A percentile compares a stretch with the other conserved stretches of the same genome.
Evolutionary conservation across 106 monocot species (phyloP).

Genomic region (Amphibolis antarctica): DNA sequence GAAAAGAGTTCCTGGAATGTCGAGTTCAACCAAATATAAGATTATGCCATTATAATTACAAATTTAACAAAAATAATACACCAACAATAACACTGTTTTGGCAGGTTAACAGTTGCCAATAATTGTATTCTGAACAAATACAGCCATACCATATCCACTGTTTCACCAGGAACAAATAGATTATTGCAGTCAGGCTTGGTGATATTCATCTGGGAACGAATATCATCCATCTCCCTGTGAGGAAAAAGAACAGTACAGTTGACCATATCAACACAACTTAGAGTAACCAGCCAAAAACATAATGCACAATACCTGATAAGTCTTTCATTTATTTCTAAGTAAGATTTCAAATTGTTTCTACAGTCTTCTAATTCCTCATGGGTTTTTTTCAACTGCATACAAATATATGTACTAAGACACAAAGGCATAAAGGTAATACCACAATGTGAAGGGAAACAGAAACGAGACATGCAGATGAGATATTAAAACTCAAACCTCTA

Average conservation of each 20-base stretch:
- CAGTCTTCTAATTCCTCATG: slow-evolving; percentile 65
- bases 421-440: too few relatives aligned
- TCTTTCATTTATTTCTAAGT: slow-evolving; percentile 52
- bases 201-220: slow-evolving; percentile 28
- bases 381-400: slow-evolving; percentile 50
- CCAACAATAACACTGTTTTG: neutral
- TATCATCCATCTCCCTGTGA: slow-evolving; percentile 53
- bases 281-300: neutral
- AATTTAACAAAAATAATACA: neutral
- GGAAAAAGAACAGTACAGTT: slow-evolving; percentile 1
- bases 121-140: neutral
- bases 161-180: slow-evolving; percentile 1
- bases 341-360: slow-evolving; percentile 50
- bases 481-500: slow-evolving; percentile 26
- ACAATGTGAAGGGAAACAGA: too few relatives aligned
- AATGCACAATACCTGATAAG: slow-evolving; percentile 46
- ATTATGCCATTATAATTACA: neutral
- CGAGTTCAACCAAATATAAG: neutral
- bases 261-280: neutral
- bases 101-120: neutral
- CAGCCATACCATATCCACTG: slow-evolving; percentile 28
- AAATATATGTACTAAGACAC: neutral
- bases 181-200: slow-evolving; percentile 15
- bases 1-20: slow-evolving; percentile 35
- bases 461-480: neutral